These are phyloP conservation scores for Cantharellus anzutake DNA, from an alignment of 768 basidiomycete genomes.

Conservation along the genomic window DNA sequence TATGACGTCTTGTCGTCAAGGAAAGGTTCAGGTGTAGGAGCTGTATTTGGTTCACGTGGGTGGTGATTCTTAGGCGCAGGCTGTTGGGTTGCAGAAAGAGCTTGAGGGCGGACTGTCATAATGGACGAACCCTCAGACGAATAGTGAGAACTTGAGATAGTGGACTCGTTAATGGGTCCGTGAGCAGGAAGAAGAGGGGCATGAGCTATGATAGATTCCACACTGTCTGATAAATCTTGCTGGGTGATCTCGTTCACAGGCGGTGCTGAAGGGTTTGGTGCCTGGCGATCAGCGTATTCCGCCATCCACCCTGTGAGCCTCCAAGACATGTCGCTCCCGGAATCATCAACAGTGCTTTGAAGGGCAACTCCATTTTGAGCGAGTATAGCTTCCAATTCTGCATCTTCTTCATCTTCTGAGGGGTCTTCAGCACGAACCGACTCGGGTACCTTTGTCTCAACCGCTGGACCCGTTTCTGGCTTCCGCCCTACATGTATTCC, in stretches of 20 bases:
- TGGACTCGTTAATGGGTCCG: neutral
- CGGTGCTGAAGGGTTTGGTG: neutral
- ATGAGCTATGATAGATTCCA: neutral
- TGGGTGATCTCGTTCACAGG: neutral
- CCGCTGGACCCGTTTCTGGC: neutral
- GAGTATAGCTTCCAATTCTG: slow-evolving; percentile 46
- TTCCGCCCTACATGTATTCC: slow-evolving; percentile 32
- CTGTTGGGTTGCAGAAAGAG: neutral
- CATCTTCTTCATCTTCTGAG: slow-evolving; percentile 21
- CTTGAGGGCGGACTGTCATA: neutral
- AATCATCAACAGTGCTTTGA: neutral
- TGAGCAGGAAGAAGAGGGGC: neutral
- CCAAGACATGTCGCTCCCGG: neutral
- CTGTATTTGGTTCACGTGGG: neutral
- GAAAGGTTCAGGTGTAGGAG: slow-evolving; percentile 1
- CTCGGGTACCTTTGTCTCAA: neutral
- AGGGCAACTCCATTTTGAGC: slow-evolving; percentile 21
- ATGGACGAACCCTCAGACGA: neutral
- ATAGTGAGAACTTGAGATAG: neutral
- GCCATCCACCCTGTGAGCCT: neutral
- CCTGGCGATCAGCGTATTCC: neutral
- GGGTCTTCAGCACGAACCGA: neutral
- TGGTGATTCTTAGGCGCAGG: neutral
- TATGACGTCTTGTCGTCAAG: slow-evolving; percentile 35
- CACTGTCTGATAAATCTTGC: neutral